Conservation (phyloP, 139 green algal species). For the Chlamydomonas asymmetrica region DNA sequence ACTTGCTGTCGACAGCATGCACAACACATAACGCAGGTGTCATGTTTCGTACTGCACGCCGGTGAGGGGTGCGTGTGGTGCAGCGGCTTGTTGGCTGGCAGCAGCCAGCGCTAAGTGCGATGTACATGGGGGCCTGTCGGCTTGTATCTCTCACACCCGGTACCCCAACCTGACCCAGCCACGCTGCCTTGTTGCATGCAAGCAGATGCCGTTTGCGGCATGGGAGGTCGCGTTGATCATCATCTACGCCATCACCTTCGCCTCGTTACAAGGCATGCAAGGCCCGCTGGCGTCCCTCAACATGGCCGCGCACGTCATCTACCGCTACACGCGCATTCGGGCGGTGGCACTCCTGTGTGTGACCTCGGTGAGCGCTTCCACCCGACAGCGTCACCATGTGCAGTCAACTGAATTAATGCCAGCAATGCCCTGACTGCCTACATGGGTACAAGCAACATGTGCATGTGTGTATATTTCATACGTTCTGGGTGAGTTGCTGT, state of each 20-base stretch:
- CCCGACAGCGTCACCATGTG: too few species aligned
- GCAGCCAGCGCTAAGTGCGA: not conserved
- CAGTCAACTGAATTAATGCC: too few species aligned
- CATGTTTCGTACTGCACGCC: not conserved
- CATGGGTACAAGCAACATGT: too few species aligned
- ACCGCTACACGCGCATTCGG: constrained; percentile 26
- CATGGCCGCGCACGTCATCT: constrained; percentile 16
- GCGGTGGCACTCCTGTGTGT: constrained; percentile 1
- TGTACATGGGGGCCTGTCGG: not conserved
- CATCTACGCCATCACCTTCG: constrained; percentile 16
- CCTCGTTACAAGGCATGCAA: constrained; percentile 4
- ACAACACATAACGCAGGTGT: not conserved
- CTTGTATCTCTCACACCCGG: not conserved
- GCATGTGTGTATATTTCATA: too few species aligned
- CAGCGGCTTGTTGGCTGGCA: too few species aligned
- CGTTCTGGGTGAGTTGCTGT: too few species aligned
- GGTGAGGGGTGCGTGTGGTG: too few species aligned
- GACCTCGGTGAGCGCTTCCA: not conserved
- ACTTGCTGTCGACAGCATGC: not conserved
- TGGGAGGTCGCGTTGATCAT: constrained; percentile 8
- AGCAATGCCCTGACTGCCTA: too few species aligned
- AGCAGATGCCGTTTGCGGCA: constrained; percentile 8
- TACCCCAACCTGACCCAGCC: not conserved
- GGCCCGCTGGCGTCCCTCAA: constrained; percentile 17
- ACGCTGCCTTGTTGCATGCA: not conserved